A percentile compares a stretch with the other conserved stretches of the same genome.
Evolutionary conservation across 2,329 filamentous ascomycete genomes (phyloP).

Genomic region (Beauveria brongniartii): DNA sequence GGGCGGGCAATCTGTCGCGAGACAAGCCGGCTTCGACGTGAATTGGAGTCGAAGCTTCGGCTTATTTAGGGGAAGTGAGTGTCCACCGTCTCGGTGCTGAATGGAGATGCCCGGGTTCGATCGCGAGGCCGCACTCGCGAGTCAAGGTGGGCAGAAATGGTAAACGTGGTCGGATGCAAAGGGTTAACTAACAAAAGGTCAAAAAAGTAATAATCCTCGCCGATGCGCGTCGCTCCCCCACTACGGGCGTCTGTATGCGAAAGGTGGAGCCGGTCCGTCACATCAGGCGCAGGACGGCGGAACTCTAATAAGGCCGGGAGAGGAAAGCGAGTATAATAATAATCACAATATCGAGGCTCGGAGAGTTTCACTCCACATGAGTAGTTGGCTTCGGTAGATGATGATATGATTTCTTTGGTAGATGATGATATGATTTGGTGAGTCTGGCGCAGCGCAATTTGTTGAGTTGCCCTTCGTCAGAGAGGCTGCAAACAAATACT

Average conservation of each 20-base stretch:
- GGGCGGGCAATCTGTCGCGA: background rate
- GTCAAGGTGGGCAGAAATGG: background rate
- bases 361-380: background rate
- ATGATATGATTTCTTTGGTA: background rate
- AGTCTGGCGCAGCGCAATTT: background rate
- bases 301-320: background rate
- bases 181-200: background rate
- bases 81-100: no score
- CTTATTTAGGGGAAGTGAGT: background rate
- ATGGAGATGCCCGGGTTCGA: background rate
- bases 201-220: background rate
- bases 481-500: no score
- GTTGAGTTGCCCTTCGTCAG: no score
- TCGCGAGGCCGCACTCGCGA: background rate
- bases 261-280: constrained; percentile 55
- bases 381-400: background rate
- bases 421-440: background rate
- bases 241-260: background rate
- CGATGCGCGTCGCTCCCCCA: background rate
- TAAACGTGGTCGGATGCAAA: background rate
- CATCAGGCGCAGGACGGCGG: constrained; percentile 19
- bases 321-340: background rate
- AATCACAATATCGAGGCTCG: background rate
- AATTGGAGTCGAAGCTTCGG: background rate
- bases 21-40: background rate